phyloP scores from a whole-genome alignment of 495 filamentous ascomycete species.

The Sordaria brevicollis region DNA sequence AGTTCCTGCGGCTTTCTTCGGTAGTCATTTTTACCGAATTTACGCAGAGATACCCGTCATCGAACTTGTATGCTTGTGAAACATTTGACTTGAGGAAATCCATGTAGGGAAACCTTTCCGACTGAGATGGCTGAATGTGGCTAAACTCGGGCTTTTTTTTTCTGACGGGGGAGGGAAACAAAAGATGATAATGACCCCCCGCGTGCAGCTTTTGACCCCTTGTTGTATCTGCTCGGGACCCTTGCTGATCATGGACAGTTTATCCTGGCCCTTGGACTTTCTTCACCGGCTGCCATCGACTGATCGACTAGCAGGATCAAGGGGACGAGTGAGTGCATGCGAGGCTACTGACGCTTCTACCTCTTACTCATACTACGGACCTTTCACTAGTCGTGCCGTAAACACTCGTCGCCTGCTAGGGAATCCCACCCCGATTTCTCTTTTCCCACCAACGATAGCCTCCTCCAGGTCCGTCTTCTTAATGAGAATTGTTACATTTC shows the following conservation, averaged over 20 bases:
- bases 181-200: conserved; percentile 1
- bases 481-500: background rate
- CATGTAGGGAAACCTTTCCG: background rate
- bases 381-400: background rate
- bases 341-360: background rate
- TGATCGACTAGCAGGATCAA: conserved; percentile 22
- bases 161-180: conserved; percentile 3
- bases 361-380: background rate
- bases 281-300: conserved; percentile 5
- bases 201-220: conserved; percentile 5
- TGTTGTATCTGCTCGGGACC: conserved; percentile 11
- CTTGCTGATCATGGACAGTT: conserved; percentile 15
- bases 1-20: background rate
- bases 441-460: background rate
- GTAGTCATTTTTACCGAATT: background rate
- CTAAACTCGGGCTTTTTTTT: no score
- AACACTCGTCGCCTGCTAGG: background rate
- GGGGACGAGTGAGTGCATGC: conserved; percentile 7
- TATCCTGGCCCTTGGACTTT: conserved; percentile 11
- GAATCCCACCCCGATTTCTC: background rate
- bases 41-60: background rate
- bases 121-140: background rate
- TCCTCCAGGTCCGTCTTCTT: background rate
- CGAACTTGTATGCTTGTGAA: background rate
- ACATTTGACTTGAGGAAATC: background rate